Percentiles rank a stretch among this genome's conserved stretches.
Evolutionary conservation across 2,329 filamentous ascomycete species (phyloP).

Genomic region (Didymosphaeria variabile): DNA sequence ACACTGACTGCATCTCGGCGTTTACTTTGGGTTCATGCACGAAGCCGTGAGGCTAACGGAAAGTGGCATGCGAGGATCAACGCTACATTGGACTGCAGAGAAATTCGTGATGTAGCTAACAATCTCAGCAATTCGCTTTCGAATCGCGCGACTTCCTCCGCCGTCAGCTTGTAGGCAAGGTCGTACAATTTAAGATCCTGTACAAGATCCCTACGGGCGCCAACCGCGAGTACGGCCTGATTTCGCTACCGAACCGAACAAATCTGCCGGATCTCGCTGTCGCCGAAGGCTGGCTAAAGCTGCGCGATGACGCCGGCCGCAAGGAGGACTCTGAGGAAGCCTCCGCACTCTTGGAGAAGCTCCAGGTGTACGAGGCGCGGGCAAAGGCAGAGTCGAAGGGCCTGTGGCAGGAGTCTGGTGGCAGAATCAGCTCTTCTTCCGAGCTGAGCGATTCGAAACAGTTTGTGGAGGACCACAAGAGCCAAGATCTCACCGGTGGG

Average conservation of each 20-base stretch:
- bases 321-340: constrained; percentile 87
- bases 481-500: constrained; percentile 77
- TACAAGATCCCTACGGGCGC: constrained; percentile 83
- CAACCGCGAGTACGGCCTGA: constrained; percentile 87
- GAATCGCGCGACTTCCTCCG: constrained; percentile 94
- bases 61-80: not conserved
- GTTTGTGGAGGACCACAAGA: constrained; percentile 85
- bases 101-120: constrained; percentile 4
- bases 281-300: constrained; percentile 89
- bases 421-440: constrained; percentile 77
- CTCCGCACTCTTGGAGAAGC: constrained; percentile 74
- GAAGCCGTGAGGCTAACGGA: constrained; percentile 1
- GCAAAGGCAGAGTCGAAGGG: constrained; percentile 84
- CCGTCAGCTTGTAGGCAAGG: constrained; percentile 83
- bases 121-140: constrained; percentile 76
- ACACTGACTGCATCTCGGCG: not conserved
- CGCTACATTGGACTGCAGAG: not conserved
- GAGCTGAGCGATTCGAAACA: constrained; percentile 78
- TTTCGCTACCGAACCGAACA: constrained; percentile 75
- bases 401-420: constrained; percentile 75
- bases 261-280: constrained; percentile 81
- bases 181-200: constrained; percentile 82
- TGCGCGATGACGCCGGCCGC: constrained; percentile 91
- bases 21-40: not conserved
- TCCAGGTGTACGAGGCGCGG: constrained; percentile 78